Percentiles rank a stretch among this genome's conserved stretches.
Conservation (phyloP, 1,139 yeast species). For the Tardiomyces depauwii region DNA sequence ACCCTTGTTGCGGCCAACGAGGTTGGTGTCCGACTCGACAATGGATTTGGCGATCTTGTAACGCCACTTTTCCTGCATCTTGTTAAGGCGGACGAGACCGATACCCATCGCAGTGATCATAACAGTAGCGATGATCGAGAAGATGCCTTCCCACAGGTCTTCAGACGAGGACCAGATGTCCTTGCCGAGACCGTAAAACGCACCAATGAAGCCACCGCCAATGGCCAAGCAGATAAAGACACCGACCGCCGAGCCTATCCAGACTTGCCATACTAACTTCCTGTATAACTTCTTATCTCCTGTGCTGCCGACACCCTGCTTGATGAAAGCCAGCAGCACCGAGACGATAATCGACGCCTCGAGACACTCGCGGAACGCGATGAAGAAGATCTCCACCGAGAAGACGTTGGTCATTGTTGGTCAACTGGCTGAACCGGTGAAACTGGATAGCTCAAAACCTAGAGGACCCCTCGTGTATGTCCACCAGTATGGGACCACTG, state of each 20-base stretch:
- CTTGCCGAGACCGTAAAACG: slow-evolving; percentile 65
- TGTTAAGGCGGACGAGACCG: slow-evolving; percentile 83
- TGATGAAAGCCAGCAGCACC: slow-evolving; percentile 77
- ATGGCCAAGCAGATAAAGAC: slow-evolving; percentile 60
- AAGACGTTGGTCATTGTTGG: slow-evolving; percentile 28
- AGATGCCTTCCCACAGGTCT: slow-evolving; percentile 88
- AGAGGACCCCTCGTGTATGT: no score
- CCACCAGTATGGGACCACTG: no score
- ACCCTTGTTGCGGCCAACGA: slow-evolving; percentile 20
- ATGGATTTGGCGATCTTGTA: slow-evolving; percentile 74
- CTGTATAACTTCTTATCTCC: slow-evolving; percentile 44
- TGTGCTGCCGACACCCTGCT: slow-evolving; percentile 62
- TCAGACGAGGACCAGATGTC: slow-evolving; percentile 83
- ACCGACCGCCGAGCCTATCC: slow-evolving; percentile 69
- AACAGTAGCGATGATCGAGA: slow-evolving; percentile 71
- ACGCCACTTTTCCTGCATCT: slow-evolving; percentile 88
- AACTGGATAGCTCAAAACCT: no score
- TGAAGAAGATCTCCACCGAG: slow-evolving; percentile 51
- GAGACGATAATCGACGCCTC: slow-evolving; percentile 89
- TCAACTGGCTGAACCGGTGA: background rate
- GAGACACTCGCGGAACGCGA: slow-evolving; percentile 79
- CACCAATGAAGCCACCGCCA: slow-evolving; percentile 80
- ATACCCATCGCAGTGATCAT: slow-evolving; percentile 85
- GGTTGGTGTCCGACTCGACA: slow-evolving; percentile 33
- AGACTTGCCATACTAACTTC: slow-evolving; percentile 58